A percentile compares a stretch with the other conserved stretches of the same genome.
Conservation (phyloP, 352 stramenopile genomes). For the Phytophthora capsici region DNA sequence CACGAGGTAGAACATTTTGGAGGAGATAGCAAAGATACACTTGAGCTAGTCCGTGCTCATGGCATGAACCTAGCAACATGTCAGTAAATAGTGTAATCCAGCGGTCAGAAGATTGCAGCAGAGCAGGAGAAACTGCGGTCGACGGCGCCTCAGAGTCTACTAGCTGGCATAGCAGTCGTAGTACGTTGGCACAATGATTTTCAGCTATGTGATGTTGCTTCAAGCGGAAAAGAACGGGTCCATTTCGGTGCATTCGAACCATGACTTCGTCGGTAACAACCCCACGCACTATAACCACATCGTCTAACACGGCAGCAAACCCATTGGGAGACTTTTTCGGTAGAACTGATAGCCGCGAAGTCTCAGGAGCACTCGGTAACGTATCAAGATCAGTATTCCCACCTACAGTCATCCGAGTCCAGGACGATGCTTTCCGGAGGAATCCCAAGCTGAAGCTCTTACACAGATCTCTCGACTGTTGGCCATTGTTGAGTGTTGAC, state of each 20-base stretch:
- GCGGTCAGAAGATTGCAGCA: conserved; percentile 18
- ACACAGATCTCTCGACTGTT: neutral
- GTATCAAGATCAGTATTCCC: conserved; percentile 3
- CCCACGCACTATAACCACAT: conserved; percentile 31
- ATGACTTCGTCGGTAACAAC: conserved; percentile 19
- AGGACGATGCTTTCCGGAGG: conserved; percentile 14
- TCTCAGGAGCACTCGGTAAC: conserved; percentile 1
- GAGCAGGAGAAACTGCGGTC: neutral
- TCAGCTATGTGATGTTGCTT: conserved; percentile 41
- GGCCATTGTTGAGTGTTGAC: conserved; percentile 18
- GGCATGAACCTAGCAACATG: conserved; percentile 25
- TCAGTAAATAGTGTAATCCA: conserved; percentile 39
- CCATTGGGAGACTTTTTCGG: conserved; percentile 6
- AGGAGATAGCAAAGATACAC: conserved; percentile 45
- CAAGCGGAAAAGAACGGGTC: conserved; percentile 46
- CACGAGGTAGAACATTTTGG: conserved; percentile 27
- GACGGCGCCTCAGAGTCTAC: conserved; percentile 1
- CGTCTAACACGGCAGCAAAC: conserved; percentile 41
- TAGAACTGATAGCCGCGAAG: neutral
- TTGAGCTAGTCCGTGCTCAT: conserved; percentile 24
- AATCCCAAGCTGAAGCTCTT: conserved; percentile 10
- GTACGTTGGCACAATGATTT: conserved; percentile 35
- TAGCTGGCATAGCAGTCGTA: conserved; percentile 48
- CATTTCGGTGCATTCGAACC: conserved; percentile 28
- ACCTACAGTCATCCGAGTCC: conserved; percentile 22